phyloP scores from a whole-genome alignment of 495 filamentous ascomycete genomes.

The Astrothelium subdiscretum region DNA sequence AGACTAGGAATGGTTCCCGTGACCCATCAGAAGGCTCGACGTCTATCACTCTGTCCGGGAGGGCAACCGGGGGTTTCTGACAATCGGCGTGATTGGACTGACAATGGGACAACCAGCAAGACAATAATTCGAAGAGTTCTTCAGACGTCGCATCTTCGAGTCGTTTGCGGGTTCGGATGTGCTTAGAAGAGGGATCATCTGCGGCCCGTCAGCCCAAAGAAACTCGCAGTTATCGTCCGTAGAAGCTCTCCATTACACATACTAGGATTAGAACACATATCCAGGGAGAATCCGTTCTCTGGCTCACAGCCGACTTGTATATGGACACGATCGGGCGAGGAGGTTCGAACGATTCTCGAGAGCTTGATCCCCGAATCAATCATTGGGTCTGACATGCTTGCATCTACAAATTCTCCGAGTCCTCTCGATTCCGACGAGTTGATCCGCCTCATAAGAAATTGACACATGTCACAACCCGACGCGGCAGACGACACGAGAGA shows the following conservation, averaged over 20 bases:
- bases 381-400: background rate
- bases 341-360: background rate
- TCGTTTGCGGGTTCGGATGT: background rate
- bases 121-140: background rate
- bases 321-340: background rate
- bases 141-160: background rate
- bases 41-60: background rate
- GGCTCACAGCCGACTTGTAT: background rate
- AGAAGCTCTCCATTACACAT: background rate
- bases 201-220: background rate
- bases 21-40: background rate
- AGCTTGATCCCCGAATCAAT: background rate
- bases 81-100: background rate
- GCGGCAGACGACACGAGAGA: background rate
- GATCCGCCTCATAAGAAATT: background rate
- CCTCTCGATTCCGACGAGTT: no score
- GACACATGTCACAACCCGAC: background rate
- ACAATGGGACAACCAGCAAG: background rate
- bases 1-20: background rate
- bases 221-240: background rate
- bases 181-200: background rate
- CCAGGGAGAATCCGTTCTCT: background rate
- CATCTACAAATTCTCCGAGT: no score
- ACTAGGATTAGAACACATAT: background rate
- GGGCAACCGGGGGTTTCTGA: background rate